A percentile compares a stretch with the other conserved stretches of the same genome.
Conservation (phyloP, 768 basidiomycete genomes). For the Suillus lakei region DNA sequence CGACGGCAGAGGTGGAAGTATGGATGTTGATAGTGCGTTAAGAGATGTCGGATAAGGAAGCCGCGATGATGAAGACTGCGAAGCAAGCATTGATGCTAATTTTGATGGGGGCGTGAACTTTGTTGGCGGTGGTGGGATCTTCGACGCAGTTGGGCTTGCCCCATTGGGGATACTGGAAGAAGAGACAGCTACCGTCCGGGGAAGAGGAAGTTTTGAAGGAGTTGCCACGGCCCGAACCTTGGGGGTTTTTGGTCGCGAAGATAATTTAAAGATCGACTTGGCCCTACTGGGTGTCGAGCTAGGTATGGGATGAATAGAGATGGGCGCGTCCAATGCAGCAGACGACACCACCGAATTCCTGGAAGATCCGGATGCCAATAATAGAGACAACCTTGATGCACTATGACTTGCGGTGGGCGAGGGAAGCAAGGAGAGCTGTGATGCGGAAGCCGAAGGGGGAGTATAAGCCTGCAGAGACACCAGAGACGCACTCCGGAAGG, state of each 20-base stretch:
- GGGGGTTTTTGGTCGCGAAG: slow-evolving; percentile 28
- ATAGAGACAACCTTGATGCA: slow-evolving; percentile 27
- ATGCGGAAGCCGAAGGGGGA: slow-evolving; percentile 20
- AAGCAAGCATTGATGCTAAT: slow-evolving; percentile 32
- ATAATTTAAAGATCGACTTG: slow-evolving; percentile 36
- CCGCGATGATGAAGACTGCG: slow-evolving; percentile 22
- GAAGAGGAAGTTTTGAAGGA: slow-evolving; percentile 22
- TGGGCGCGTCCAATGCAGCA: slow-evolving; percentile 23
- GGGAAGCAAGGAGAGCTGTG: slow-evolving; percentile 20
- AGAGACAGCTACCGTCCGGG: slow-evolving; percentile 10
- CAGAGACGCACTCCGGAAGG: slow-evolving; percentile 27
- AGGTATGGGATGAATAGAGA: slow-evolving; percentile 8
- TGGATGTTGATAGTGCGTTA: slow-evolving; percentile 20
- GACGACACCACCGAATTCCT: slow-evolving; percentile 34
- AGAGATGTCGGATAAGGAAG: slow-evolving; percentile 7
- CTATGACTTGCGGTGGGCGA: slow-evolving; percentile 10
- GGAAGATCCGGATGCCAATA: slow-evolving; percentile 25
- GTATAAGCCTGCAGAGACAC: slow-evolving; percentile 21
- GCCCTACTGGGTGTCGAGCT: slow-evolving; percentile 16
- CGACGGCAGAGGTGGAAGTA: slow-evolving; percentile 24
- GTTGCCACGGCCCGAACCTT: slow-evolving; percentile 17
- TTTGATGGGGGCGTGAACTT: slow-evolving; percentile 36
- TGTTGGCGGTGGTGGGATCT: slow-evolving; percentile 26
- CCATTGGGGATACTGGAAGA: slow-evolving; percentile 7
- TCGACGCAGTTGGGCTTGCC: slow-evolving; percentile 10